Percentiles rank a stretch among this genome's conserved stretches.
Evolutionary conservation across 352 stramenopile species (phyloP).

Genomic region (Globisporangium nodosum): DNA sequence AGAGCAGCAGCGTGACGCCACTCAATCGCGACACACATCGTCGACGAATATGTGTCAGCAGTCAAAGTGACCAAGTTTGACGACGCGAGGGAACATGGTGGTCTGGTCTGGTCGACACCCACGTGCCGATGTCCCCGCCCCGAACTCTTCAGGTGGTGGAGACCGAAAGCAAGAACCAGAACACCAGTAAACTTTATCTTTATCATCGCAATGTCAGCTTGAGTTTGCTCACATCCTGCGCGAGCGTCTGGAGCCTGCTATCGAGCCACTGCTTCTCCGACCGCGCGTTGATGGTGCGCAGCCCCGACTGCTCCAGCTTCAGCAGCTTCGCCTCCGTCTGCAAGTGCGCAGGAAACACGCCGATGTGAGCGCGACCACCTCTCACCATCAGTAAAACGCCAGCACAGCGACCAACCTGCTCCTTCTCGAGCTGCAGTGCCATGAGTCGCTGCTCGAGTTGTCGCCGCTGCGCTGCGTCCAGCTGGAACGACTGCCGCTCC

Average conservation of each 20-base stretch:
- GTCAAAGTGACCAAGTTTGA: no score
- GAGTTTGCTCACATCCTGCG: slow-evolving; percentile 24
- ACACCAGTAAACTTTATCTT: neutral
- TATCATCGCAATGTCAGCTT: slow-evolving; percentile 25
- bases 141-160: no score
- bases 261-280: slow-evolving; percentile 31
- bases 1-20: neutral
- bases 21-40: neutral
- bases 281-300: slow-evolving; percentile 37
- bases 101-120: no score
- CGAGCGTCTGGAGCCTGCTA: slow-evolving; percentile 19
- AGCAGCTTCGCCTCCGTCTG: slow-evolving; percentile 31
- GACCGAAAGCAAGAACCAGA: no score
- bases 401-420: slow-evolving; percentile 21
- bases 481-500: slow-evolving; percentile 37
- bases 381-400: neutral
- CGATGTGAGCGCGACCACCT: neutral
- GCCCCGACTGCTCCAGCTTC: slow-evolving; percentile 37
- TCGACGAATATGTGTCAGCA: no score
- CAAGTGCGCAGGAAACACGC: neutral
- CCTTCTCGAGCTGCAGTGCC: slow-evolving; percentile 39
- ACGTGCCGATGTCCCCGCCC: no score
- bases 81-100: no score
- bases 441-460: slow-evolving; percentile 42
- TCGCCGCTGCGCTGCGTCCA: slow-evolving; percentile 28